These are phyloP conservation scores for Penicillium coffeae DNA, from an alignment of 495 filamentous ascomycete genomes.

Conservation along the genomic window DNA sequence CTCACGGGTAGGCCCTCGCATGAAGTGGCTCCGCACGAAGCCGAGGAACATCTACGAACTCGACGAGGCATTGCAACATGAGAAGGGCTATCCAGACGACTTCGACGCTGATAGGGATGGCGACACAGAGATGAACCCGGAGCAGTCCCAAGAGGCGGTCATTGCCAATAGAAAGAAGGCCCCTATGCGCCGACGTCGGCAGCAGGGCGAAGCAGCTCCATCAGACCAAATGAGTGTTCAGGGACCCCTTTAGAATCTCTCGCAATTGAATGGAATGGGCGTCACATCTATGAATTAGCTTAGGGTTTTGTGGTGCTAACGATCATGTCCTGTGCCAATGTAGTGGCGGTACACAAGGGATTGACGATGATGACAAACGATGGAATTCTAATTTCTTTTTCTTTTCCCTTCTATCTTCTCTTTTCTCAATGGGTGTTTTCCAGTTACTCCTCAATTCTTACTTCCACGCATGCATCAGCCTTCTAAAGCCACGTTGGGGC, in stretches of 20 bases:
- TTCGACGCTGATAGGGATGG: conserved; percentile 37
- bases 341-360: background rate
- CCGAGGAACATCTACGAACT: conserved; percentile 74
- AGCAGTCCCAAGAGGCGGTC: conserved; percentile 45
- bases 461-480: background rate
- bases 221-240: conserved; percentile 38
- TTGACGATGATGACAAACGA: background rate
- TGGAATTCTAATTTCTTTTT: background rate
- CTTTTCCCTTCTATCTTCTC: background rate
- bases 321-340: background rate
- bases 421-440: background rate
- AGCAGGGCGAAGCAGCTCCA: conserved; percentile 10
- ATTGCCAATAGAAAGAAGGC: conserved; percentile 50
- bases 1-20: conserved; percentile 80
- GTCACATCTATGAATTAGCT: background rate
- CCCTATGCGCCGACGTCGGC: conserved; percentile 46
- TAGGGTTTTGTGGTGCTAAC: background rate
- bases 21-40: conserved; percentile 91
- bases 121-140: conserved; percentile 25
- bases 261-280: background rate
- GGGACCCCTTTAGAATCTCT: too few species aligned
- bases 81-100: background rate
- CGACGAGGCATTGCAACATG: conserved; percentile 57
- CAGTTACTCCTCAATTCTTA: background rate
- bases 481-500: conserved; percentile 1